phyloP scores from a whole-genome alignment of 352 stramenopile genomes.

The Phytophthora podocarpi region DNA sequence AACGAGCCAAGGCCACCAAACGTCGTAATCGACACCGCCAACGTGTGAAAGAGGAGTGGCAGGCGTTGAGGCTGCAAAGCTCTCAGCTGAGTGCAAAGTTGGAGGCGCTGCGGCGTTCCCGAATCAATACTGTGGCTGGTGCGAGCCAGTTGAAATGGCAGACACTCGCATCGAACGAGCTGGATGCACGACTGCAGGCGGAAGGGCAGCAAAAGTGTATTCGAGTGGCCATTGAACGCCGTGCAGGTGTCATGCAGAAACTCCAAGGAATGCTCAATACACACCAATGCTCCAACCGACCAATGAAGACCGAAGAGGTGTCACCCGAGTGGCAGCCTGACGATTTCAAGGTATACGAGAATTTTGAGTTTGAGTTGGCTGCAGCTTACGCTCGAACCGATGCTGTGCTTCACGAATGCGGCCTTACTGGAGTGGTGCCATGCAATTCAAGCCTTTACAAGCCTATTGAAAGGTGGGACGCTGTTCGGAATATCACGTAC shows the following conservation, averaged over 20 bases:
- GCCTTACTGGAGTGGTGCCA: not conserved
- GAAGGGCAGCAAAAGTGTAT: constrained; percentile 1
- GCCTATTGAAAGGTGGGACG: constrained; percentile 2
- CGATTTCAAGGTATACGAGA: constrained; percentile 15
- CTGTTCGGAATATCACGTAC: not conserved
- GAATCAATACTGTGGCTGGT: not conserved
- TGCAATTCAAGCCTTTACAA: constrained; percentile 15
- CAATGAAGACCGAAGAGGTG: not conserved
- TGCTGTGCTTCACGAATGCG: constrained; percentile 1
- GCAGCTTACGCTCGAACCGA: constrained; percentile 11
- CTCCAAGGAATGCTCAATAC: constrained; percentile 8
- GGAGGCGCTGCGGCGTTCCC: not conserved
- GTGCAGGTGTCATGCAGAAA: not conserved
- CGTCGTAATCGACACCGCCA: constrained; percentile 13
- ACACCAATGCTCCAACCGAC: too few relatives aligned
- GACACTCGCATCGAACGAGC: constrained; percentile 6
- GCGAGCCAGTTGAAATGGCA: constrained; percentile 12
- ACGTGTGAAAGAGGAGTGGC: constrained; percentile 14
- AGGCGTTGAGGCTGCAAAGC: not conserved
- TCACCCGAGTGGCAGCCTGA: not conserved
- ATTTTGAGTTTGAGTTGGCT: constrained; percentile 1
- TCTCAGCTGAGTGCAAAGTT: constrained; percentile 2
- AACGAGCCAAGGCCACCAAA: constrained; percentile 9
- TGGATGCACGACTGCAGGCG: not conserved
- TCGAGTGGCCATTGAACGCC: constrained; percentile 5